These are phyloP conservation scores for Vitis rotundifolia DNA, from an alignment of 164 flowering plant genomes.

Conservation along the genomic window DNA sequence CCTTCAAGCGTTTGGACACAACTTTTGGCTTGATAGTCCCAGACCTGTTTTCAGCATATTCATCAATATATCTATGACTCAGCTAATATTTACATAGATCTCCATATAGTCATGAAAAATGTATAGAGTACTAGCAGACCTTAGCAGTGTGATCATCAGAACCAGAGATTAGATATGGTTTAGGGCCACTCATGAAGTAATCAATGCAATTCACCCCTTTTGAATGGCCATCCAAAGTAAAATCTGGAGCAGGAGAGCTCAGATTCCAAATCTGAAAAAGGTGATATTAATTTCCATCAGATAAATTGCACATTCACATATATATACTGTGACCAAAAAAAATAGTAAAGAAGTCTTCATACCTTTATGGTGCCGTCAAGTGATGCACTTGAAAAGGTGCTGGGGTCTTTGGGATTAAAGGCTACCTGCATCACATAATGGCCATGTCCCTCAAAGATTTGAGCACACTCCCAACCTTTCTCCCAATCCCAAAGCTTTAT, in stretches of 20 bases:
- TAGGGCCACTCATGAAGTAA: slow-evolving; percentile 35
- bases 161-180: slow-evolving; percentile 41
- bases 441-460: slow-evolving; percentile 31
- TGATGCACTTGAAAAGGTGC: slow-evolving; percentile 34
- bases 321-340: too few relatives aligned
- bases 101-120: not conserved
- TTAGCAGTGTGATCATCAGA: slow-evolving; percentile 52
- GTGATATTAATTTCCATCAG: too few relatives aligned
- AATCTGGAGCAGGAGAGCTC: slow-evolving; percentile 38
- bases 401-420: slow-evolving; percentile 25
- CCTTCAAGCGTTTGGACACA: slow-evolving; percentile 42
- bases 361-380: slow-evolving; percentile 39
- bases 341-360: not conserved
- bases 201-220: too few relatives aligned
- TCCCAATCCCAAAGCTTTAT: slow-evolving; percentile 58
- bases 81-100: not conserved
- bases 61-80: not conserved
- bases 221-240: slow-evolving; percentile 34
- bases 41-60: slow-evolving; percentile 26
- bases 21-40: slow-evolving; percentile 43
- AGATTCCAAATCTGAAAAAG: slow-evolving; percentile 42
- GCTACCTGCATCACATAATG: too few relatives aligned
- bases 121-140: slow-evolving; percentile 15
- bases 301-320: too few relatives aligned
- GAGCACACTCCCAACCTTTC: slow-evolving; percentile 43